Evolutionary conservation across 495 filamentous ascomycete species (phyloP), one percentile per base, ranked within the genome.

Genomic region (Talaromyces trachyspermus): DNA sequence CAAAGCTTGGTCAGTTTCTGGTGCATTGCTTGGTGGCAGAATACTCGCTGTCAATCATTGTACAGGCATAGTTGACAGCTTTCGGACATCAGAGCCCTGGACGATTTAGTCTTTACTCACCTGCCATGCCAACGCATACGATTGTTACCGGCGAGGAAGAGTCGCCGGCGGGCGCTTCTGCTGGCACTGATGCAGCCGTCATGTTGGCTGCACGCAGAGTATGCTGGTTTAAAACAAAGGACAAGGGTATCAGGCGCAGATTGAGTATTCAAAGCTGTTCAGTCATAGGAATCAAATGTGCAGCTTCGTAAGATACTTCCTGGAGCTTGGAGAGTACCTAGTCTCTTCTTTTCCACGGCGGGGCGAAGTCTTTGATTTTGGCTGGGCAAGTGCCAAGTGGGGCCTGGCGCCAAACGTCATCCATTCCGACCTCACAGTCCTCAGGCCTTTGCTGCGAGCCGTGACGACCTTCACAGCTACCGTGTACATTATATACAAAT

Each of bases 91-190:
- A 38, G 30, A 9, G 30, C 18, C 15, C 2, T 26, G 19, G 12
- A 36, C 1, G 33, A 32, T 40, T 19, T 33, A 19, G 26, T 10
- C 6, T n/a, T n/a, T 17, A 25, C 63, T 49, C 58, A 71, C 85
- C 89, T 54, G 92, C 92, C 92, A 98, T 97, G 72, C 92, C 92
- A 10, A 98, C 80, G 67, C 91, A 96, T 54, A 98, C 88, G 52
- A 98, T 82, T 48, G 86, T 85, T 14, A 85, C 80, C 25, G 83
- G 79, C 27, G 63, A 56, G 43, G 67, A 11, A 23, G 44, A 17
- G 10, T 35, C 44, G 22, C 30, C 29, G 20, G 44, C 20, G 22
- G 44, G 18, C 20, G 32, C n/a, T 35, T 20, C 30, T 22, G 18
- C 30, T 35, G 44, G 22, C 6, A 14, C 12, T 4, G 39, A 15